Percentiles rank a stretch among this genome's conserved stretches.
Evolutionary conservation across 768 basidiomycete genomes (phyloP).

Genomic region (Mycena pura): DNA sequence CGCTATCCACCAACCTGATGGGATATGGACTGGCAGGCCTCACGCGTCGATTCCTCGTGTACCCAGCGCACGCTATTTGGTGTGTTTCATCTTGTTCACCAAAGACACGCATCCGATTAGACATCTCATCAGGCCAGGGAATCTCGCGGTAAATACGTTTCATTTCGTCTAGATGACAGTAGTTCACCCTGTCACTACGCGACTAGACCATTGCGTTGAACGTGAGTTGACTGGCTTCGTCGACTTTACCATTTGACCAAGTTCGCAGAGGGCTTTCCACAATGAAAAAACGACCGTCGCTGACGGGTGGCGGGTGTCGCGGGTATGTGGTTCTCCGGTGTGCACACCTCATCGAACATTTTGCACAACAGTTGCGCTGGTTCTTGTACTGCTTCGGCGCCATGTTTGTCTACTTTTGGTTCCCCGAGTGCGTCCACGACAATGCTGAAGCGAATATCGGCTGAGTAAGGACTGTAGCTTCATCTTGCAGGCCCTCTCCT

Average conservation of each 20-base stretch:
- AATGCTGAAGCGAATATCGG: too few relatives aligned
- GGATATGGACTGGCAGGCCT: conserved; percentile 58
- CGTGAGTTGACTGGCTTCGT: background rate
- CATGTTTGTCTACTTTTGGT: conserved; percentile 34
- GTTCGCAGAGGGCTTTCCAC: conserved; percentile 56
- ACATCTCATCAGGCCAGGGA: conserved; percentile 30
- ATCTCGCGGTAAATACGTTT: conserved; percentile 1
- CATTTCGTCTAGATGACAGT: background rate
- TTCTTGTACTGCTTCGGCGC: conserved; percentile 48
- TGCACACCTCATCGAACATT: conserved; percentile 14
- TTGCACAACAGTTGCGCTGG: conserved; percentile 42
- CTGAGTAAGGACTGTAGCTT: too few relatives aligned
- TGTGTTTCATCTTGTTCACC: conserved; percentile 38
- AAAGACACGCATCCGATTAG: background rate
- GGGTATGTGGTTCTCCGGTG: background rate
- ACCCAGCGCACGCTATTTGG: conserved; percentile 64
- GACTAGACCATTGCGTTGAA: conserved; percentile 5
- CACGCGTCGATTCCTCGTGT: conserved; percentile 62
- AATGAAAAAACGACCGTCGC: conserved; percentile 26
- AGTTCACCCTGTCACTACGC: background rate
- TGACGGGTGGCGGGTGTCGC: conserved; percentile 31
- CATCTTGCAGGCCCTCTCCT: conserved; percentile 34
- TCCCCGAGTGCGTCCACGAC: conserved; percentile 22
- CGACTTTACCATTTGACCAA: too few relatives aligned
- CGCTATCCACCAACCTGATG: conserved; percentile 51